Evolutionary conservation across 305 asterid genomes (phyloP).

Genomic region (Rubia occidens): DNA sequence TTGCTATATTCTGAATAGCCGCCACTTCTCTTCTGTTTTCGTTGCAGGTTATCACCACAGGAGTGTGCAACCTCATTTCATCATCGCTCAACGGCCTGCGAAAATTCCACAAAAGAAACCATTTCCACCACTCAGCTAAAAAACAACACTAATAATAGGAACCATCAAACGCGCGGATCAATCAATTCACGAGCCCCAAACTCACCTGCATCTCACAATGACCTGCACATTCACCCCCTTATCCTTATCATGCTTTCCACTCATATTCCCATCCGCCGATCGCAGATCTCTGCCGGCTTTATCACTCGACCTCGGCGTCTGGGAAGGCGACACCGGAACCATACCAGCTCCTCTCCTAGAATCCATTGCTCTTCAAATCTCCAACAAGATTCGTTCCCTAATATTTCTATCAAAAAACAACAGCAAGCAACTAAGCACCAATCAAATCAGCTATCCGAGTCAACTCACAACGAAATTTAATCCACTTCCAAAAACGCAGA

Average conservation of each 20-base stretch:
- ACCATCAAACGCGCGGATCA: not conserved
- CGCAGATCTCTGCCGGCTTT: conserved; percentile 74
- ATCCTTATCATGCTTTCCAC: conserved; percentile 73
- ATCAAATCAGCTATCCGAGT: conserved; percentile 20
- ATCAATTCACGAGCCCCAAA: not conserved
- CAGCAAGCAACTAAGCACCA: conserved; percentile 13
- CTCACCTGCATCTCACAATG: conserved; percentile 85
- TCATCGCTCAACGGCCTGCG: conserved; percentile 91
- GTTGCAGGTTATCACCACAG: conserved; percentile 74
- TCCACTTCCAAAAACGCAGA: conserved; percentile 2
- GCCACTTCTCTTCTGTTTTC: conserved; percentile 80
- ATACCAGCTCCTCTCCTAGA: conserved; percentile 51
- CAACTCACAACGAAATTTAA: conserved; percentile 17
- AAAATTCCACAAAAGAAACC: conserved; percentile 1
- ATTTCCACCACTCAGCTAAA: not conserved
- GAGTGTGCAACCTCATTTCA: conserved; percentile 64
- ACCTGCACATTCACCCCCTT: conserved; percentile 97
- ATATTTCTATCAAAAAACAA: conserved; percentile 2
- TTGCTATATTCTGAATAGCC: conserved; percentile 89
- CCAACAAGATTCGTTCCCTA: not conserved
- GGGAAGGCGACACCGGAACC: conserved; percentile 75
- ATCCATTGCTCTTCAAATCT: conserved; percentile 53
- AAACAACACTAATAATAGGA: not conserved
- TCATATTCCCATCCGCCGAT: conserved; percentile 72
- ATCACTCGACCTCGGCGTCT: conserved; percentile 78